phyloP scores from a whole-genome alignment of 2,329 filamentous ascomycete species.

The Penicillium sp. region DNA sequence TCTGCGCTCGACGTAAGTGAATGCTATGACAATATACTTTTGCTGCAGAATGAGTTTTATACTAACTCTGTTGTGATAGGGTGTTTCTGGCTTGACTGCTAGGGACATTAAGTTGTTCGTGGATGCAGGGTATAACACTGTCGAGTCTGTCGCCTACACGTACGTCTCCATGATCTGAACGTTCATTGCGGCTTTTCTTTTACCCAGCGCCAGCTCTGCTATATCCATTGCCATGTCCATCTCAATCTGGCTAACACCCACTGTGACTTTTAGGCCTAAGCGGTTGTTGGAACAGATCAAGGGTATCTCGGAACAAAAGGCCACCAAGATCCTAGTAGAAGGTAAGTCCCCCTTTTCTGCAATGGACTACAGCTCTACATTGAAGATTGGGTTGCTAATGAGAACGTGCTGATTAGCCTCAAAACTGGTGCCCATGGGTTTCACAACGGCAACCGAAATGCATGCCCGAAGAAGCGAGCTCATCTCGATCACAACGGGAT shows the following conservation, averaged over 20 bases:
- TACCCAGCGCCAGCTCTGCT: background rate
- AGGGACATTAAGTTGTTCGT: conserved; percentile 91
- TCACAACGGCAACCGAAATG: conserved; percentile 99
- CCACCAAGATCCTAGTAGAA: conserved; percentile 83
- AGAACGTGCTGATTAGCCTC: conserved; percentile 59
- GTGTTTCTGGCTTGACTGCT: conserved; percentile 83
- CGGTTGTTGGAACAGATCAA: conserved; percentile 91
- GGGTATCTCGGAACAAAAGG: conserved; percentile 96
- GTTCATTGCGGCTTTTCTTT: background rate
- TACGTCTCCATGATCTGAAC: conserved; percentile 40
- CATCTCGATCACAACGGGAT: conserved; percentile 96
- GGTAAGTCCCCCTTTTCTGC: conserved; percentile 54
- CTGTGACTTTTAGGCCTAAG: conserved; percentile 51
- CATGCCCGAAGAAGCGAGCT: conserved; percentile 93
- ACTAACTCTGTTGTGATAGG: conserved; percentile 53
- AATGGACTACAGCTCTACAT: background rate
- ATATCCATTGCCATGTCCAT: background rate
- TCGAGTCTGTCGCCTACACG: conserved; percentile 94
- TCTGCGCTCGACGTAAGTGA: conserved; percentile 73
- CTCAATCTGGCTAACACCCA: background rate
- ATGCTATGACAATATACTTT: background rate
- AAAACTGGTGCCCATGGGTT: conserved; percentile 97
- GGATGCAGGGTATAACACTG: conserved; percentile 90
- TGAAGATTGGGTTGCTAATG: conserved; percentile 1
- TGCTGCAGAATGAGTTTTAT: background rate